These are phyloP conservation scores for Ramaria rubella DNA, from an alignment of 768 basidiomycete genomes.

Conservation along the genomic window DNA sequence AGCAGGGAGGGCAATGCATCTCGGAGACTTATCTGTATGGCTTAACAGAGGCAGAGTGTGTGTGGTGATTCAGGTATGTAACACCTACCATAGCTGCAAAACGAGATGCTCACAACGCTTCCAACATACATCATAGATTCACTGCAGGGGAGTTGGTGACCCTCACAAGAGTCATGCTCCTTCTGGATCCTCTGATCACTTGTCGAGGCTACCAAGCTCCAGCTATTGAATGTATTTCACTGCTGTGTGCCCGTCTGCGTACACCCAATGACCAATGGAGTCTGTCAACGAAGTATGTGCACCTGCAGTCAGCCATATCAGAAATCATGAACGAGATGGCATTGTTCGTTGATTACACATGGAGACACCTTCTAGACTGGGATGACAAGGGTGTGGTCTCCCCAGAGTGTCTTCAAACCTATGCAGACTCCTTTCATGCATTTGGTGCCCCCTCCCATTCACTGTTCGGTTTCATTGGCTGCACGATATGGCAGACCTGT, in stretches of 20 bases:
- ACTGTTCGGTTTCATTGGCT: slow-evolving; percentile 21
- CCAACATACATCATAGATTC: too few species aligned
- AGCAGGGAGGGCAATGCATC: too few species aligned
- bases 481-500: slow-evolving; percentile 18
- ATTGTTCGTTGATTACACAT: slow-evolving; percentile 12
- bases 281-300: slow-evolving; percentile 15
- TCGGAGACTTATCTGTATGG: too few species aligned
- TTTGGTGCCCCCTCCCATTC: slow-evolving; percentile 14
- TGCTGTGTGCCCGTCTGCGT: slow-evolving; percentile 15
- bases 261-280: slow-evolving; percentile 14
- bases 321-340: slow-evolving; percentile 17
- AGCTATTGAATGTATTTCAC: slow-evolving; percentile 16
- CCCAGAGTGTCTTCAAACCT: slow-evolving; percentile 11
- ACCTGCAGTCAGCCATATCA: slow-evolving; percentile 15
- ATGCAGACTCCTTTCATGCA: slow-evolving; percentile 14
- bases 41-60: too few species aligned
- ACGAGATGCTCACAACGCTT: too few species aligned
- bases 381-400: slow-evolving; percentile 6
- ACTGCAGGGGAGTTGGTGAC: not conserved
- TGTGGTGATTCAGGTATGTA: too few species aligned
- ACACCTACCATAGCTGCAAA: too few species aligned
- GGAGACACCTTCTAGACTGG: slow-evolving; percentile 18
- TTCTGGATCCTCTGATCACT: not conserved
- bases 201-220: not conserved
- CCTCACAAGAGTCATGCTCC: not conserved